Evolutionary conservation across 2,329 filamentous ascomycete genomes (phyloP), one percentile per base, ranked within the genome.

Genomic region (Stachybotrys elegans): DNA sequence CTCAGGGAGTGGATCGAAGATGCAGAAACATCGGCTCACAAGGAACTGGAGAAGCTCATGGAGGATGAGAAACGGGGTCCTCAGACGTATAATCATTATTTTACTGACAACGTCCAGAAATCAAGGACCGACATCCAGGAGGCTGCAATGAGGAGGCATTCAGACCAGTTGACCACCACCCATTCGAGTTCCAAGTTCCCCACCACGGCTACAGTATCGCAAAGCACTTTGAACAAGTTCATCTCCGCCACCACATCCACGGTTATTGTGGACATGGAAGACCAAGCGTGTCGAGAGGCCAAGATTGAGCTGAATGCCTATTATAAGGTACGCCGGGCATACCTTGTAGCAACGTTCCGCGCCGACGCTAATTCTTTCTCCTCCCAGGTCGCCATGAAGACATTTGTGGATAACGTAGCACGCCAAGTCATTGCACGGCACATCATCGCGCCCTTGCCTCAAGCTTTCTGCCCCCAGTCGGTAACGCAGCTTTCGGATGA

Each of bases 361-460:
- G n/a, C n/a, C n/a, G n/a, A n/a, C n/a, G n/a, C n/a, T n/a, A n/a
- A 9, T 25, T 27, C 23, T 43, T 22, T 36, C 35, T 14, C 6
- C 14, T 4, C 12, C 12, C 22, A 52, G 50, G 48, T 51, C 6
- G 40, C 50, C 6, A 44, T 51, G 46, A 51, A 54, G 20, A 57
- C 48, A 4, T 58, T 58, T 14, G 45, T 58, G 14, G 55, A 57
- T 37, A 55, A 57, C 21, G 43, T 58, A 3, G 48, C 49, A 8
- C 43, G 49, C 13, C 54, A 55, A 21, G 53, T 55, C 14, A 46
- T 58, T 2, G 54, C 56, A 11, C 36, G 51, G 2, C 55, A 57
- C 27, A 51, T 57, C n/a, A 23, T 52, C 12, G 22, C 46, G 6
- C 42, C 46, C 32, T 31, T 51, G n/a, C 47, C 34, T 14, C 7